A percentile compares a stretch with the other conserved stretches of the same genome.
Evolutionary conservation across 2,329 filamentous ascomycete genomes (phyloP).

Genomic region (Aaosphaeria pasadenensis): DNA sequence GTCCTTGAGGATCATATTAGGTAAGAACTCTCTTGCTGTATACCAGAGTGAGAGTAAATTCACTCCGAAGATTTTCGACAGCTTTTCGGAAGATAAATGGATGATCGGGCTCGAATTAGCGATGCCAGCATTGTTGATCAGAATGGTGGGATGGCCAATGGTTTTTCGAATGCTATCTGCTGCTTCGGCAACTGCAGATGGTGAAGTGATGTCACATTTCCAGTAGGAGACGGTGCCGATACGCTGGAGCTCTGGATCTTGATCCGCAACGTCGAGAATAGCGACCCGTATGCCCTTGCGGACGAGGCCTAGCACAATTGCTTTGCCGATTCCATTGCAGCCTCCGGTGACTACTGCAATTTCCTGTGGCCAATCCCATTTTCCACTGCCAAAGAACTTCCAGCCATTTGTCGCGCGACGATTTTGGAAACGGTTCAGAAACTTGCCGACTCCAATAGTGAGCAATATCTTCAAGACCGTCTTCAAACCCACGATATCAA

Average conservation of each 20-base stretch:
- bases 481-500: too few relatives aligned
- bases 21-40: too few relatives aligned
- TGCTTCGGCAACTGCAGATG: conserved; percentile 5
- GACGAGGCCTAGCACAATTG: conserved; percentile 27
- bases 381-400: too few relatives aligned
- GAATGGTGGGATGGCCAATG: conserved; percentile 12
- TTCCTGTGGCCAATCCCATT: conserved; percentile 30
- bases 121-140: conserved; percentile 22
- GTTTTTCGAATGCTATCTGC: conserved; percentile 7
- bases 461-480: too few relatives aligned
- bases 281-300: conserved; percentile 31
- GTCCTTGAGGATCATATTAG: conserved; percentile 18
- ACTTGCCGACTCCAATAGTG: too few relatives aligned
- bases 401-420: too few relatives aligned
- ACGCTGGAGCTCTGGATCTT: conserved; percentile 22
- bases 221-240: conserved; percentile 7
- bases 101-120: not conserved
- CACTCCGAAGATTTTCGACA: too few relatives aligned
- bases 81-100: too few relatives aligned
- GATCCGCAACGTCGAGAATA: conserved; percentile 31
- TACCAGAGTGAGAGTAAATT: too few relatives aligned
- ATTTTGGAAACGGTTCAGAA: too few relatives aligned
- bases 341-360: conserved; percentile 38
- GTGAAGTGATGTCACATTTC: conserved; percentile 13
- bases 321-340: conserved; percentile 32